Percentiles rank a stretch among this genome's conserved stretches.
These are phyloP conservation scores for Geoglossum glabrum DNA, from an alignment of 495 filamentous ascomycete species.

Conservation along the genomic window DNA sequence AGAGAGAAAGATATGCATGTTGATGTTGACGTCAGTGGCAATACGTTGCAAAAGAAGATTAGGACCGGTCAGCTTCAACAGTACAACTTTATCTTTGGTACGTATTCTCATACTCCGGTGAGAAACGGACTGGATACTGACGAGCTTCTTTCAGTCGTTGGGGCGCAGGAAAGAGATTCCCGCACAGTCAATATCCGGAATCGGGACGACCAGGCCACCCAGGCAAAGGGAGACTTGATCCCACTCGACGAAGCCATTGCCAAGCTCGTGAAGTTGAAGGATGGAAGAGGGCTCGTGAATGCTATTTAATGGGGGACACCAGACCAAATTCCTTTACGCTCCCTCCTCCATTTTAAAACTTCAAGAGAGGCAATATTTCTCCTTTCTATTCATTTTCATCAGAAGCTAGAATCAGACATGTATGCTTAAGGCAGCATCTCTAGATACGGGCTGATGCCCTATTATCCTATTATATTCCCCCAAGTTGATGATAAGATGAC, in stretches of 20 bases:
- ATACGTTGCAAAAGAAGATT: slow-evolving; percentile 95
- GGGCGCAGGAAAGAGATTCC: slow-evolving; percentile 56
- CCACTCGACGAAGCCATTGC: slow-evolving; percentile 54
- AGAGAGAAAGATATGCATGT: slow-evolving; percentile 45
- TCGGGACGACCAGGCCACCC: slow-evolving; percentile 66
- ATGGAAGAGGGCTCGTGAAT: slow-evolving; percentile 39
- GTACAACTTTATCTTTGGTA: slow-evolving; percentile 83
- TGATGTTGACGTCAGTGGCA: slow-evolving; percentile 73
- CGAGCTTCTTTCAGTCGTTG: slow-evolving; percentile 38
- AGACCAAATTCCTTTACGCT: neutral
- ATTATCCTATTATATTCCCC: too few relatives aligned
- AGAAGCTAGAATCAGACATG: too few relatives aligned
- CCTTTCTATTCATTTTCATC: too few relatives aligned
- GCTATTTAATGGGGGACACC: slow-evolving; percentile 14
- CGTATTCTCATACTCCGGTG: slow-evolving; percentile 8
- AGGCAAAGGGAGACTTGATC: slow-evolving; percentile 52
- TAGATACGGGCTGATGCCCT: too few relatives aligned
- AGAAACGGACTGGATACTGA: neutral
- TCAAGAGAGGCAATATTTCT: too few relatives aligned
- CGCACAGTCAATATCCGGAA: slow-evolving; percentile 76
- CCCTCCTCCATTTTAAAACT: too few relatives aligned
- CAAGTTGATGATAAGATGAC: too few relatives aligned
- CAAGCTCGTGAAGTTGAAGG: slow-evolving; percentile 50
- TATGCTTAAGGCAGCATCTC: too few relatives aligned
- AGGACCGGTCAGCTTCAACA: slow-evolving; percentile 66